A percentile compares a stretch with the other conserved stretches of the same genome.
Evolutionary conservation across 116 monocot species (phyloP).

Genomic region (Zostera marina): DNA sequence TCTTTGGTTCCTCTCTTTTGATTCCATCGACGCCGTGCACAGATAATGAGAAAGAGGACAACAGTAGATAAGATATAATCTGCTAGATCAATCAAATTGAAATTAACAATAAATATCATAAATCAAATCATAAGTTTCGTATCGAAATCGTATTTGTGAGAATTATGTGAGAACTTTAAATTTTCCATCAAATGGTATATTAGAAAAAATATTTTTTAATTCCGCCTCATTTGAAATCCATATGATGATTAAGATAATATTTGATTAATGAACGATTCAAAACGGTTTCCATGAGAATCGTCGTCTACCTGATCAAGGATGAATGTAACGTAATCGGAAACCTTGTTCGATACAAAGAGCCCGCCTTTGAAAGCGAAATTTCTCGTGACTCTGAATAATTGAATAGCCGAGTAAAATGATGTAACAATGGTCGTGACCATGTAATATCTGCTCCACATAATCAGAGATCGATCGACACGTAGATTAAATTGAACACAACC

Average conservation of each 20-base stretch:
- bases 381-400: slow-evolving; percentile 11
- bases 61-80: slow-evolving; percentile 12
- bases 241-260: no score
- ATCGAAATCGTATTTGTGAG: no score
- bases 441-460: slow-evolving; percentile 9
- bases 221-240: no score
- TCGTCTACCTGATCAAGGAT: slow-evolving; percentile 17
- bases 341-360: slow-evolving; percentile 1
- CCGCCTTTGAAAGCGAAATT: slow-evolving; percentile 12
- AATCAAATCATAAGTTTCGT: no score
- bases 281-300: no score
- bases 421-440: slow-evolving; percentile 2
- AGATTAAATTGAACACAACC: background rate
- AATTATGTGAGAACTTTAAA: no score
- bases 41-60: slow-evolving; percentile 10
- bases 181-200: no score
- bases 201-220: no score
- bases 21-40: slow-evolving; percentile 1
- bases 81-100: slow-evolving; percentile 1
- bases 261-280: no score
- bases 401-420: slow-evolving; percentile 10
- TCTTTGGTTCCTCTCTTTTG: background rate
- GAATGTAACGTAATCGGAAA: slow-evolving; percentile 17
- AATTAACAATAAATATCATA: no score
- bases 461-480: background rate